A percentile compares a stretch with the other conserved stretches of the same genome.
Conservation (phyloP, 352 stramenopile species). For the Phytophthora nicotianae region DNA sequence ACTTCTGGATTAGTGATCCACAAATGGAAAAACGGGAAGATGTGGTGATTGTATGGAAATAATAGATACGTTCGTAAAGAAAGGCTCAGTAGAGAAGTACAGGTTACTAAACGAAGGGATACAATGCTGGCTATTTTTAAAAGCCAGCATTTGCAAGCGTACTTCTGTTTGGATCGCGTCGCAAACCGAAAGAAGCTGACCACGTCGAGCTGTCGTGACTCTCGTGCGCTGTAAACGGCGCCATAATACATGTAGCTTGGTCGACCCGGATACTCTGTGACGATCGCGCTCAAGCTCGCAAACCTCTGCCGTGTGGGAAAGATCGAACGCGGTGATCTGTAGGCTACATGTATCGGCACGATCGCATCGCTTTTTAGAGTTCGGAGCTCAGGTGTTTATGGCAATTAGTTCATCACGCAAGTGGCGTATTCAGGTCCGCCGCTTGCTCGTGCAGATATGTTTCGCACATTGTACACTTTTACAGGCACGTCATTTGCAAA, state of each 20-base stretch:
- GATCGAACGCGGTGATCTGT: constrained; percentile 20
- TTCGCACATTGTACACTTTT: neutral
- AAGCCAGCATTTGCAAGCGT: constrained; percentile 1
- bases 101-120: constrained; percentile 12
- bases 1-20: constrained; percentile 8
- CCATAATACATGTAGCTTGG: neutral
- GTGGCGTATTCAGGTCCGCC: constrained; percentile 8
- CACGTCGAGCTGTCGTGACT: constrained; percentile 15
- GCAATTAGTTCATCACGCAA: constrained; percentile 12
- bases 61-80: constrained; percentile 17
- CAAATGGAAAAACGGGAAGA: neutral
- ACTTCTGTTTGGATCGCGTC: neutral
- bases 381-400: constrained; percentile 13
- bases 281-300: neutral
- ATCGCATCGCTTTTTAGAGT: constrained; percentile 19
- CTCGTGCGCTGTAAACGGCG: neutral
- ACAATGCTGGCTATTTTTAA: constrained; percentile 17
- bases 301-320: constrained; percentile 25
- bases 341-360: constrained; percentile 22
- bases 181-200: constrained; percentile 18
- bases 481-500: too few species aligned
- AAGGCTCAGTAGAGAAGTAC: neutral
- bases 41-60: neutral
- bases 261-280: constrained; percentile 6
- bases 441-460: neutral